These are phyloP conservation scores for Suhomyces xylopsoci DNA, from an alignment of 805 yeast genomes.

Conservation along the genomic window DNA sequence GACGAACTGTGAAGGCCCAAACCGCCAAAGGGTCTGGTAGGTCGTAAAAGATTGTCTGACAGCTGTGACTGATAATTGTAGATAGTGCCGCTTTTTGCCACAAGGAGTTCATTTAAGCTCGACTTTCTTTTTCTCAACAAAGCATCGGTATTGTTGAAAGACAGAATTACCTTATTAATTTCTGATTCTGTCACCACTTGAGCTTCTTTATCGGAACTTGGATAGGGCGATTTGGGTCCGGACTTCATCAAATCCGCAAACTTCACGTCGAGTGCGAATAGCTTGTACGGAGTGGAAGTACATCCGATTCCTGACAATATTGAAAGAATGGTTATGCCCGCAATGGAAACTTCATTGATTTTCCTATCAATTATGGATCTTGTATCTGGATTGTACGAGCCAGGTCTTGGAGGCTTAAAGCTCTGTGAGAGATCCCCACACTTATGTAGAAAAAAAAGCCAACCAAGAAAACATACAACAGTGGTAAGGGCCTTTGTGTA, in stretches of 20 bases:
- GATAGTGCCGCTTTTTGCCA: constrained; percentile 22
- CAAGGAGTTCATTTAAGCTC: constrained; percentile 24
- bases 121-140: constrained; percentile 31
- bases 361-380: constrained; percentile 38
- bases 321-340: constrained; percentile 51
- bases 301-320: constrained; percentile 53
- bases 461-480: constrained; percentile 16
- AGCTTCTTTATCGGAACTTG: background rate
- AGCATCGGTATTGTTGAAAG: constrained; percentile 40
- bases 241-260: constrained; percentile 1
- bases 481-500: background rate
- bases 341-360: constrained; percentile 44
- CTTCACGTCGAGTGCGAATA: constrained; percentile 12
- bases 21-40: background rate
- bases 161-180: constrained; percentile 30
- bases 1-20: background rate
- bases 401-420: constrained; percentile 16
- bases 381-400: constrained; percentile 9
- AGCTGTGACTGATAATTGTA: constrained; percentile 17
- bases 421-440: constrained; percentile 31
- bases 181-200: constrained; percentile 24
- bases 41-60: constrained; percentile 10
- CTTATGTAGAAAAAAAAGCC: constrained; percentile 34
- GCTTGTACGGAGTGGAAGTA: constrained; percentile 41
- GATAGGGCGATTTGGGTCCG: constrained; percentile 12